These are phyloP conservation scores for Reutealis trisperma DNA, from an alignment of 345 rosid genomes.

Conservation along the genomic window DNA sequence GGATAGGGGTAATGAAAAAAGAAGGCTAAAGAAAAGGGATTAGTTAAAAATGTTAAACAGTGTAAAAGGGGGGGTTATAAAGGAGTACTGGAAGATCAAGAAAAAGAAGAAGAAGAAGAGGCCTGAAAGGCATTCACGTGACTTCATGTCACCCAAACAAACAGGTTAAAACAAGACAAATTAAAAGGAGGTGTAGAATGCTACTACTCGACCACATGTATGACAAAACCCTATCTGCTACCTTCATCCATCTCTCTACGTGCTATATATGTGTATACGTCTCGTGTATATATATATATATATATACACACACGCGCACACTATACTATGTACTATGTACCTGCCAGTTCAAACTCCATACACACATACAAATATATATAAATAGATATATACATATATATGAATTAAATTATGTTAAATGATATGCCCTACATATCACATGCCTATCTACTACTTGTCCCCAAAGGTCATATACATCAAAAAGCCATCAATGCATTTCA, in stretches of 20 bases:
- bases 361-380: background rate
- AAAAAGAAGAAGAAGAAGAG: conserved; percentile 18
- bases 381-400: background rate
- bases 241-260: background rate
- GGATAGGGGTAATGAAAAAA: conserved; percentile 11
- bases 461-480: too few species aligned
- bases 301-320: too few species aligned
- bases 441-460: conserved; percentile 22
- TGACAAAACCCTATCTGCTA: conserved; percentile 41
- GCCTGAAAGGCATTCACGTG: conserved; percentile 52
- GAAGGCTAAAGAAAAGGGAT: background rate
- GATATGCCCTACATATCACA: conserved; percentile 30
- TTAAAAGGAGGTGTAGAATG: conserved; percentile 42
- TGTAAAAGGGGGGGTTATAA: conserved; percentile 4
- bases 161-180: conserved; percentile 41
- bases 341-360: background rate
- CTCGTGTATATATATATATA: too few species aligned
- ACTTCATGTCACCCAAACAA: conserved; percentile 40
- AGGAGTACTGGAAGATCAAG: too few species aligned
- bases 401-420: conserved; percentile 9
- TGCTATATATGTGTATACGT: too few species aligned
- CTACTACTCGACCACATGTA: conserved; percentile 37
- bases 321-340: background rate
- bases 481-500: conserved; percentile 13
- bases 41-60: conserved; percentile 13